Conservation (phyloP, 805 yeast species). For the Brettanomyces anomalus region DNA sequence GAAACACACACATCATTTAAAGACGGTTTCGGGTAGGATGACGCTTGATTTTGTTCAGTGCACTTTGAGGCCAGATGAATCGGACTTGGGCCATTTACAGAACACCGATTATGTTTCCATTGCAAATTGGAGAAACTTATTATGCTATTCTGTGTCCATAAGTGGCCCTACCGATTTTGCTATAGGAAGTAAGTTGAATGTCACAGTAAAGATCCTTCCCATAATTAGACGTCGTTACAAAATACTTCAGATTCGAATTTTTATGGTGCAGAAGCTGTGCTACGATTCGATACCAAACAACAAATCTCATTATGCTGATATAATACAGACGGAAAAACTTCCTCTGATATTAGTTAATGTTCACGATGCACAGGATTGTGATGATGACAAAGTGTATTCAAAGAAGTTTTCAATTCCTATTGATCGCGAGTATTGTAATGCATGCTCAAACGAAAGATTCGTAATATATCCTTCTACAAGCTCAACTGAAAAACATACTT, state of each 20-base stretch:
- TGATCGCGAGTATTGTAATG: constrained; percentile 4
- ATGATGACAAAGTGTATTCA: not conserved
- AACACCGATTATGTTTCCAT: constrained; percentile 13
- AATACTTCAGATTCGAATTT: constrained; percentile 15
- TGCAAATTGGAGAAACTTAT: constrained; percentile 26
- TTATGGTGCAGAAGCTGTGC: constrained; percentile 16
- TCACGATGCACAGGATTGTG: constrained; percentile 3
- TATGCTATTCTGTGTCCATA: constrained; percentile 16
- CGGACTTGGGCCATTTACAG: not conserved
- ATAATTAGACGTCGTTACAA: constrained; percentile 11
- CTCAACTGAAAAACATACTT: constrained; percentile 5
- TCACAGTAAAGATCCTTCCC: constrained; percentile 18
- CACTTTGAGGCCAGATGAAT: constrained; percentile 5
- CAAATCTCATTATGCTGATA: constrained; percentile 2
- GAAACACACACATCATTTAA: not conserved
- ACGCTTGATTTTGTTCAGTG: constrained; percentile 11
- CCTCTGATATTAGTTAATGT: constrained; percentile 7
- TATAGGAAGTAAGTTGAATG: constrained; percentile 11
- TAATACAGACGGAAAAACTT: constrained; percentile 11
- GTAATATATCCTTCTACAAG: constrained; percentile 16
- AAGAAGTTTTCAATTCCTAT: constrained; percentile 5
- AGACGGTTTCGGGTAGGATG: not conserved
- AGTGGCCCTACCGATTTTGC: constrained; percentile 10
- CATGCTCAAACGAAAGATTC: constrained; percentile 1
- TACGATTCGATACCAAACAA: constrained; percentile 5